Evolutionary conservation across 2,329 filamentous ascomycete species (phyloP).

Genomic region (Exophiala aquamarina): DNA sequence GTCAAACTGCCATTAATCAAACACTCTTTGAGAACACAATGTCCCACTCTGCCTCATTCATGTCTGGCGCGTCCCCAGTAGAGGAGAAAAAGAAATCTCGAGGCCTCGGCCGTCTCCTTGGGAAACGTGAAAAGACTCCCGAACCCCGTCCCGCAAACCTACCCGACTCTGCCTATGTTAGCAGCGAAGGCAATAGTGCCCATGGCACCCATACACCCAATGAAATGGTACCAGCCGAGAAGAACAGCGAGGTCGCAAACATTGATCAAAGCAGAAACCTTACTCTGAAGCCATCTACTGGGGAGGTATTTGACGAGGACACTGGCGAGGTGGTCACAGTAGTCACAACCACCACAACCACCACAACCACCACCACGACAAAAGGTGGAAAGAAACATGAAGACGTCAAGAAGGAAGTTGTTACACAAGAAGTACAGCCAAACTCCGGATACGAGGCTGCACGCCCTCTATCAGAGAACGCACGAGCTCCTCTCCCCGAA

Average conservation of each 20-base stretch:
- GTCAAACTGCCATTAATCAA: not conserved
- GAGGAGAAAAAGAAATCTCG: constrained; percentile 61
- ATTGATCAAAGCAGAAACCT: constrained; percentile 26
- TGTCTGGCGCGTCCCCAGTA: constrained; percentile 30
- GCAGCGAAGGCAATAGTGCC: constrained; percentile 21
- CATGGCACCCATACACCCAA: constrained; percentile 8
- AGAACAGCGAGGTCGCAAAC: constrained; percentile 26
- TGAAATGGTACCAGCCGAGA: constrained; percentile 27
- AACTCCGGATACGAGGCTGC: constrained; percentile 3
- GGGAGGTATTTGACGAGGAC: constrained; percentile 28
- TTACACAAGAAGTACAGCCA: constrained; percentile 22
- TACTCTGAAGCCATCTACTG: constrained; percentile 24
- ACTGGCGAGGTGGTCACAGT: constrained; percentile 29
- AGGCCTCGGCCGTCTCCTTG: constrained; percentile 58
- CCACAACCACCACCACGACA: constrained; percentile 28
- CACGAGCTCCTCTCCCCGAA: not conserved
- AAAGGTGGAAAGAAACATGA: constrained; percentile 21
- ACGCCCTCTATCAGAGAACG: no score
- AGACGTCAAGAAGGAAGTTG: constrained; percentile 12
- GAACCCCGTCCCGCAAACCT: constrained; percentile 8
- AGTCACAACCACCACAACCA: constrained; percentile 28
- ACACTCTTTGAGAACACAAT: constrained; percentile 2
- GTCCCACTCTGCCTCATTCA: constrained; percentile 17
- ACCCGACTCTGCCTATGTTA: constrained; percentile 26
- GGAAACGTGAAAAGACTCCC: constrained; percentile 34